Percentiles rank a stretch among this genome's conserved stretches.
phyloP scores from a whole-genome alignment of 2,329 filamentous ascomycete genomes.

The Verticillium tricorpus region DNA sequence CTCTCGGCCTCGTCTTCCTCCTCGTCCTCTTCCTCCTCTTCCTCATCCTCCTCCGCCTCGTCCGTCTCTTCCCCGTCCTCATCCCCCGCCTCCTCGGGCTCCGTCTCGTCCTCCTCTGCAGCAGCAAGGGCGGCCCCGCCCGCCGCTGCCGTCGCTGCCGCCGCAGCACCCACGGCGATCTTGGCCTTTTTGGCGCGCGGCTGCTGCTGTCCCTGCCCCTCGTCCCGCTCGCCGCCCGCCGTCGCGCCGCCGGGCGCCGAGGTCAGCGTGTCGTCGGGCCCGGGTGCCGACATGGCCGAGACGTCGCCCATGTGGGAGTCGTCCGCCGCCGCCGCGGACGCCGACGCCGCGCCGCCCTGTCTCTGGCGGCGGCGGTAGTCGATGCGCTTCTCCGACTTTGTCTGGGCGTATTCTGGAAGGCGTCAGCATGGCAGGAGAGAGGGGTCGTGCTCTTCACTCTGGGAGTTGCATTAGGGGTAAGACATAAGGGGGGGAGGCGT shows the following conservation, averaged over 20 bases:
- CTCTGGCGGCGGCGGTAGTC: constrained; percentile 66
- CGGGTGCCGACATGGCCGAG: constrained; percentile 12
- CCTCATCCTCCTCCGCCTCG: constrained; percentile 36
- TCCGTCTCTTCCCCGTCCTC: constrained; percentile 40
- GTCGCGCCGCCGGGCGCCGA: constrained; percentile 18
- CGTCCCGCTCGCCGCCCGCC: constrained; percentile 20
- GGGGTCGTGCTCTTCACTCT: not conserved
- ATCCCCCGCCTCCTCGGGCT: constrained; percentile 40
- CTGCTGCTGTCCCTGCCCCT: not conserved
- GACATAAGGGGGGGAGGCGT: constrained; percentile 23
- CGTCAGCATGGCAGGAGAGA: not conserved
- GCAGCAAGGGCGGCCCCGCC: constrained; percentile 22
- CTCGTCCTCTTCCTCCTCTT: constrained; percentile 37
- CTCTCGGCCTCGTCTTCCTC: constrained; percentile 44
- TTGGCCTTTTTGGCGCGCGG: constrained; percentile 40
- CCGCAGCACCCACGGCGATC: constrained; percentile 33
- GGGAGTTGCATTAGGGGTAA: not conserved
- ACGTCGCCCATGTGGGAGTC: constrained; percentile 36
- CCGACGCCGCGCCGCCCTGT: constrained; percentile 27
- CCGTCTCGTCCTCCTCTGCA: constrained; percentile 37
- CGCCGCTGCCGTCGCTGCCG: constrained; percentile 26
- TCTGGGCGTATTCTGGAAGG: constrained; percentile 62
- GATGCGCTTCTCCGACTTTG: constrained; percentile 70
- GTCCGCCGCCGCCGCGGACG: constrained; percentile 15
- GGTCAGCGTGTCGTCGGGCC: constrained; percentile 27